These are phyloP conservation scores for Talaromyces wortmannii DNA, from an alignment of 495 filamentous ascomycete species.

Conservation along the genomic window DNA sequence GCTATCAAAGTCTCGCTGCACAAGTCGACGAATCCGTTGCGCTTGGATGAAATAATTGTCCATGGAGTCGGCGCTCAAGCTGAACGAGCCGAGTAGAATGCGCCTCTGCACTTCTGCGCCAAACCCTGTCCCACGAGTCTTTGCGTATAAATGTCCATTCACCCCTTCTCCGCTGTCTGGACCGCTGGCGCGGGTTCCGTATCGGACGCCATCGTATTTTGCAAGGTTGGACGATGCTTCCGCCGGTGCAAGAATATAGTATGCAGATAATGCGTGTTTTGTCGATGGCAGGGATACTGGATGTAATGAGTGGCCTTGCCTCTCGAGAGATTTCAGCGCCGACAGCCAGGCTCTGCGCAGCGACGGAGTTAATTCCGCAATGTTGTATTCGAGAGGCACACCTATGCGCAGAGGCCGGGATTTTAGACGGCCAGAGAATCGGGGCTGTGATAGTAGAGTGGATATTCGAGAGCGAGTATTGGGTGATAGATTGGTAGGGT, in stretches of 20 bases:
- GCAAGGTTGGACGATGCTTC: slow-evolving; percentile 97
- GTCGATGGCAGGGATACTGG: slow-evolving; percentile 81
- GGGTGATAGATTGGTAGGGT: slow-evolving; percentile 67
- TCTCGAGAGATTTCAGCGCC: slow-evolving; percentile 48
- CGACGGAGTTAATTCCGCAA: slow-evolving; percentile 62
- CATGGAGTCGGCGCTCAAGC: slow-evolving; percentile 81
- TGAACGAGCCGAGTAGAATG: slow-evolving; percentile 86
- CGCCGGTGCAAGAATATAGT: slow-evolving; percentile 91
- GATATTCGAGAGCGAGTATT: slow-evolving; percentile 41
- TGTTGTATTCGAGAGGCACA: slow-evolving; percentile 82
- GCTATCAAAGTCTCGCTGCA: slow-evolving; percentile 77
- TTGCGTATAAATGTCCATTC: slow-evolving; percentile 60
- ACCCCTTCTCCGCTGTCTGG: slow-evolving; percentile 23
- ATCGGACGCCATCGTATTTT: slow-evolving; percentile 93
- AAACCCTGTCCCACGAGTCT: slow-evolving; percentile 64
- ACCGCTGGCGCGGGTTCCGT: slow-evolving; percentile 51
- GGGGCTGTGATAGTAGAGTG: slow-evolving; percentile 13
- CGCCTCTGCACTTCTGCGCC: slow-evolving; percentile 79
- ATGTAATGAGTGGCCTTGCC: slow-evolving; percentile 60
- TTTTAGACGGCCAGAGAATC: slow-evolving; percentile 19
- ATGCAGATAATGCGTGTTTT: slow-evolving; percentile 77
- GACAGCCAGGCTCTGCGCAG: slow-evolving; percentile 64
- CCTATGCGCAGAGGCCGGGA: slow-evolving; percentile 52
- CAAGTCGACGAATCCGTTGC: slow-evolving; percentile 77
- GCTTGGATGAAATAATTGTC: slow-evolving; percentile 97